A percentile compares a stretch with the other conserved stretches of the same genome.
These are phyloP conservation scores for Taiozyma sp. DNA, from an alignment of 1,139 yeast genomes.

Conservation along the genomic window DNA sequence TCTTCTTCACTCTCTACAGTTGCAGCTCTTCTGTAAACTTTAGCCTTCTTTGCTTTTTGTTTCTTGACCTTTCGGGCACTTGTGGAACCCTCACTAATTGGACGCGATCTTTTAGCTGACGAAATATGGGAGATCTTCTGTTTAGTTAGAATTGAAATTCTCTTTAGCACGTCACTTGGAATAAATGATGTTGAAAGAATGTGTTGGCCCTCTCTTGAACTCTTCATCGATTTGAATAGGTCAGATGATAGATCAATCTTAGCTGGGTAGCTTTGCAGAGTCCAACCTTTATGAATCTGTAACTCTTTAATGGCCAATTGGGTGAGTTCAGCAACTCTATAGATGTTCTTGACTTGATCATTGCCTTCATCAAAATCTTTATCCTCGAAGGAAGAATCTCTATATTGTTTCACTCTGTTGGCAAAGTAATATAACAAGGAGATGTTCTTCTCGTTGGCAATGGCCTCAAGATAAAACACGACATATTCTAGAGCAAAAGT, in stretches of 20 bases:
- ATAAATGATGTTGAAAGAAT: slow-evolving; percentile 44
- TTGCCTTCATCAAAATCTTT: slow-evolving; percentile 31
- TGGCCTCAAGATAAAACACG: slow-evolving; percentile 52
- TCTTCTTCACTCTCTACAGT: slow-evolving; percentile 12
- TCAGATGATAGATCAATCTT: slow-evolving; percentile 65
- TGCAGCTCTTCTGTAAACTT: slow-evolving; percentile 9
- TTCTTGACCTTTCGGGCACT: slow-evolving; percentile 22
- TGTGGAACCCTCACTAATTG: slow-evolving; percentile 12
- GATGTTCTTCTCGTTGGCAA: slow-evolving; percentile 64
- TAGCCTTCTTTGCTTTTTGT: slow-evolving; percentile 13
- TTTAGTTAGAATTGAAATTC: slow-evolving; percentile 20
- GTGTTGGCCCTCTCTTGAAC: slow-evolving; percentile 30
- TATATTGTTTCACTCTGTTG: slow-evolving; percentile 74
- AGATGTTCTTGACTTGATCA: slow-evolving; percentile 38
- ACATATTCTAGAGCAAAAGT: slow-evolving; percentile 55
- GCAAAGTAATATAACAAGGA: slow-evolving; percentile 74
- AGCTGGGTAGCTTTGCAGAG: slow-evolving; percentile 78
- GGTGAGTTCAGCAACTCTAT: slow-evolving; percentile 67
- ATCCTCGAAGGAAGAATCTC: slow-evolving; percentile 48
- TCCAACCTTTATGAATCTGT: slow-evolving; percentile 62
- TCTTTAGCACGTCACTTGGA: slow-evolving; percentile 32
- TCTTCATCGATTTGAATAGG: slow-evolving; percentile 52
- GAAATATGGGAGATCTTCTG: slow-evolving; percentile 17
- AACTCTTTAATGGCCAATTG: slow-evolving; percentile 60
- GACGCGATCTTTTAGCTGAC: slow-evolving; percentile 11